These are phyloP conservation scores for Halteria grandinella DNA, from an alignment of 73 alveolate species.

Conservation along the genomic window DNA sequence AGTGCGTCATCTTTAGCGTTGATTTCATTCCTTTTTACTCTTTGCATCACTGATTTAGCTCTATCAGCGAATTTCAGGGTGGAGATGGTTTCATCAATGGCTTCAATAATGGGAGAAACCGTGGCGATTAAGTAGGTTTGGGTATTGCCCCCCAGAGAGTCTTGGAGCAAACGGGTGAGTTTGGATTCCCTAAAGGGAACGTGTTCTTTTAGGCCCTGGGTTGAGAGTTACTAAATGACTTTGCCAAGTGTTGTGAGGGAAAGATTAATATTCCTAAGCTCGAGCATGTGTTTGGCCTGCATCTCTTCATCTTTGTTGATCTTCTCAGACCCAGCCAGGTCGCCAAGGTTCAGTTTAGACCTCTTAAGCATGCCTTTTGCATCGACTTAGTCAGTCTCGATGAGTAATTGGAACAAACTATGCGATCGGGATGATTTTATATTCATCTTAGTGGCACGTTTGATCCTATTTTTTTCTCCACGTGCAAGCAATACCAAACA, in stretches of 20 bases:
- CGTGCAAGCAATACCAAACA: constrained; percentile 52
- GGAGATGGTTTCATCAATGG: constrained; percentile 84
- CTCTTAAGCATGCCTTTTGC: constrained; percentile 55
- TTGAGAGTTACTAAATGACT: constrained; percentile 61
- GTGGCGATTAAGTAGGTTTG: constrained; percentile 83
- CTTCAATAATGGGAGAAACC: constrained; percentile 79
- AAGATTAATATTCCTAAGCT: constrained; percentile 81
- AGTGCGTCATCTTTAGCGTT: constrained; percentile 84
- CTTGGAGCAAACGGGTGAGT: constrained; percentile 85
- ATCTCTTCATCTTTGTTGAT: constrained; percentile 80
- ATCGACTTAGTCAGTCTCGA: constrained; percentile 67
- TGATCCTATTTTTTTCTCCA: constrained; percentile 74
- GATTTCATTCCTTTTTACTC: constrained; percentile 77
- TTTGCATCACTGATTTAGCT: constrained; percentile 81
- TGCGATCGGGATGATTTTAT: constrained; percentile 78
- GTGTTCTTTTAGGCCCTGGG: constrained; percentile 21
- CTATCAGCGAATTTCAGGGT: constrained; percentile 94
- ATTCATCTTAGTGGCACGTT: constrained; percentile 66
- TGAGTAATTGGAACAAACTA: constrained; percentile 70
- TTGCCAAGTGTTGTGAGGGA: constrained; percentile 92
- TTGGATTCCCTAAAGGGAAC: constrained; percentile 91
- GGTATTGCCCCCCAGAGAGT: constrained; percentile 90
- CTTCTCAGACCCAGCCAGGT: constrained; percentile 95
- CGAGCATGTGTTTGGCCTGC: constrained; percentile 78
- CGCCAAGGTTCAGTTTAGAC: constrained; percentile 86